phyloP scores from a whole-genome alignment of 371 early-diverging fungal species.

The Mucor plumbeus region DNA sequence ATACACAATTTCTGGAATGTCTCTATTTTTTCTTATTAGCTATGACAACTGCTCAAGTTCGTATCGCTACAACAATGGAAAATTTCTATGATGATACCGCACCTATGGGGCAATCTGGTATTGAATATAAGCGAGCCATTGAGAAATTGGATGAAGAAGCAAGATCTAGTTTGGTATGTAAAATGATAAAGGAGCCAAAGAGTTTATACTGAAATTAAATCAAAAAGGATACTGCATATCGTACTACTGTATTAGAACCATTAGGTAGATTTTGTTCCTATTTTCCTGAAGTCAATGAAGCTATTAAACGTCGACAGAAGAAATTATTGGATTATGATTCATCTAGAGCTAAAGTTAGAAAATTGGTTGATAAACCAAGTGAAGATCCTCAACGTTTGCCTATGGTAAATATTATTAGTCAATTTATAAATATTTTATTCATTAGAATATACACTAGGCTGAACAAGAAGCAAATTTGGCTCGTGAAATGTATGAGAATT shows the following conservation, averaged over 20 bases:
- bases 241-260: constrained; percentile 88
- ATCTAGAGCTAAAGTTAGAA: constrained; percentile 73
- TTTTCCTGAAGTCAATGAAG: constrained; percentile 93
- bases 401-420: constrained; percentile 31
- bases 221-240: constrained; percentile 76
- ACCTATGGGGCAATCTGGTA: constrained; percentile 53
- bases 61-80: constrained; percentile 80
- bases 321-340: constrained; percentile 92
- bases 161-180: constrained; percentile 69
- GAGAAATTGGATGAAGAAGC: constrained; percentile 83
- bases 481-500: constrained; percentile 77
- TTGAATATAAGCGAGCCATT: constrained; percentile 77
- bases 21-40: constrained; percentile 36
- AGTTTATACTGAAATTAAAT: not conserved
- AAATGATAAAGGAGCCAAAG: not conserved
- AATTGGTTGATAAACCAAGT: constrained; percentile 80
- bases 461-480: constrained; percentile 82
- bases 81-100: constrained; percentile 67
- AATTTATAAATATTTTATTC: too few species aligned
- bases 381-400: constrained; percentile 78
- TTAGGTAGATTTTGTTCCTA: constrained; percentile 83
- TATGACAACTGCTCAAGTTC: constrained; percentile 84
- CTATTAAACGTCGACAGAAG: constrained; percentile 84
- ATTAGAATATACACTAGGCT: constrained; percentile 41
- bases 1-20: too few species aligned